Evolutionary conservation across 352 stramenopile genomes (phyloP).

Genomic region (Detonula confervacea): DNA sequence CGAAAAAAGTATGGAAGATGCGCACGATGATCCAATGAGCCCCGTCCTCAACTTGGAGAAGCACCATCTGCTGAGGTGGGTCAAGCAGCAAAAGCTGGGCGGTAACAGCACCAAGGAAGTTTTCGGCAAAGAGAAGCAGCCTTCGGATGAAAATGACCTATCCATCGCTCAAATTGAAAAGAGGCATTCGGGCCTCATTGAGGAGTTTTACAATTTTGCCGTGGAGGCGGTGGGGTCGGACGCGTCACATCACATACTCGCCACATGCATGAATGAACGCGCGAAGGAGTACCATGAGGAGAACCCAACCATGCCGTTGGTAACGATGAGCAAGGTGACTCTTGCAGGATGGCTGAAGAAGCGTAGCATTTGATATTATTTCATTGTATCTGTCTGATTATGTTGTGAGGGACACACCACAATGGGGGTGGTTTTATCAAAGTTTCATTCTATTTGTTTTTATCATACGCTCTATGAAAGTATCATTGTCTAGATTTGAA

Average conservation of each 20-base stretch:
- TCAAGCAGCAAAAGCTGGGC: not conserved
- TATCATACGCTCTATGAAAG: too few relatives aligned
- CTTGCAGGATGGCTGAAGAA: conserved; percentile 11
- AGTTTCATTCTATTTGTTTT: too few relatives aligned
- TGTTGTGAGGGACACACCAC: too few relatives aligned
- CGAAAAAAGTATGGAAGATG: not conserved
- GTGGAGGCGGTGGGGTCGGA: not conserved
- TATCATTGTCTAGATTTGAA: too few relatives aligned
- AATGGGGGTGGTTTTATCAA: too few relatives aligned
- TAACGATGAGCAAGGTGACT: not conserved
- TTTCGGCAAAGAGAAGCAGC: not conserved
- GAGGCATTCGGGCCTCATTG: not conserved
- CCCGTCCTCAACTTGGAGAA: not conserved
- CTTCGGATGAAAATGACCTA: not conserved
- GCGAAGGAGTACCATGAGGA: not conserved
- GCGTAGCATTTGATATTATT: too few relatives aligned
- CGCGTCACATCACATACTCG: not conserved
- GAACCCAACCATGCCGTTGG: conserved; percentile 1
- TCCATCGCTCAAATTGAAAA: conserved; percentile 1
- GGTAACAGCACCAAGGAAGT: not conserved
- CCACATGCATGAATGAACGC: conserved; percentile 20
- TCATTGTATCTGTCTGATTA: too few relatives aligned
- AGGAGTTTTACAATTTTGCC: conserved; percentile 17
- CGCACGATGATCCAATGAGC: not conserved
- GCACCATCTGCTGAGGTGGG: not conserved